Evolutionary conservation across 192 early-diverging fungal genomes (phyloP).

Genomic region (Backusella morwellensis): DNA sequence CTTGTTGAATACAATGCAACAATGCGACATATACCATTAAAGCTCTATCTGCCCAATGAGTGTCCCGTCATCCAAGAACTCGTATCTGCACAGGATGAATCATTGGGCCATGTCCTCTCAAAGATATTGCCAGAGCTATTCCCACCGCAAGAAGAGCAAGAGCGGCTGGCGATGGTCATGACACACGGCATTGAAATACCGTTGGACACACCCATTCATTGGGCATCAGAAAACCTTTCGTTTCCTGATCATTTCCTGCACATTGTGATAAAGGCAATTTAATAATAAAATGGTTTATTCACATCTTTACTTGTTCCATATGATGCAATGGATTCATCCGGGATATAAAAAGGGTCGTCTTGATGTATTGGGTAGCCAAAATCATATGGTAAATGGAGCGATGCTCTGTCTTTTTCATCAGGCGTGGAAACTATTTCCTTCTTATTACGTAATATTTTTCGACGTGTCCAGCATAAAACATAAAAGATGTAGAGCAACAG

Average conservation of each 20-base stretch:
- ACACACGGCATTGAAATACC: constrained; percentile 70
- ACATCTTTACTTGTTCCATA: neutral
- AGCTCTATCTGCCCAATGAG: constrained; percentile 57
- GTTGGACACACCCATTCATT: constrained; percentile 70
- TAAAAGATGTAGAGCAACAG: neutral
- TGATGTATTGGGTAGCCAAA: neutral
- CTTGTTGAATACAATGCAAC: constrained; percentile 41
- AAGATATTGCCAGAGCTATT: constrained; percentile 46
- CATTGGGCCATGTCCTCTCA: constrained; percentile 49
- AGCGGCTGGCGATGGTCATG: constrained; percentile 20
- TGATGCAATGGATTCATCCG: neutral
- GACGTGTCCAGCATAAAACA: neutral
- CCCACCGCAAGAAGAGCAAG: constrained; percentile 23
- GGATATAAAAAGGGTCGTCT: neutral
- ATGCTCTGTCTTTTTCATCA: neutral
- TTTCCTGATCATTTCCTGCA: constrained; percentile 87
- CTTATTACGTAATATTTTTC: neutral
- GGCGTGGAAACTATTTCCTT: neutral
- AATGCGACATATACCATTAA: constrained; percentile 55
- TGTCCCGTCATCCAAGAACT: constrained; percentile 63
- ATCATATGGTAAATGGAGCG: neutral
- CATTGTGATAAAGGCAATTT: constrained; percentile 48
- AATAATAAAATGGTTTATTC: neutral
- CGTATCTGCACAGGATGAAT: constrained; percentile 47
- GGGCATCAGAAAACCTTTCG: constrained; percentile 73